These are phyloP conservation scores for Chaetomium tenue DNA, from an alignment of 495 filamentous ascomycete genomes.

Conservation along the genomic window DNA sequence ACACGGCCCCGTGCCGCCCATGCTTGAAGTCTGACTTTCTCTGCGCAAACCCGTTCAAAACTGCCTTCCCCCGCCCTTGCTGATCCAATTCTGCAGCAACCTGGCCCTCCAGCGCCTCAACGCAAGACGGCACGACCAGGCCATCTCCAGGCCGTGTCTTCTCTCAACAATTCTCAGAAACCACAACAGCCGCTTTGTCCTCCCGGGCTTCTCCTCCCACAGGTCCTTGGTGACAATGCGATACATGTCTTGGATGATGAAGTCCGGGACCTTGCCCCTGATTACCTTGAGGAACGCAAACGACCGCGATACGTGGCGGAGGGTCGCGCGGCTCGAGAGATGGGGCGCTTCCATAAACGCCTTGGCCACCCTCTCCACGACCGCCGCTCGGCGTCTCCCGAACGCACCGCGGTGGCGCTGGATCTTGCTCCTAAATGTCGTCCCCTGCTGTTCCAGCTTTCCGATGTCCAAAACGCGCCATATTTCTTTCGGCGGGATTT, in stretches of 20 bases:
- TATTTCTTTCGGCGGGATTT: slow-evolving; percentile 23
- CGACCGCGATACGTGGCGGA: slow-evolving; percentile 43
- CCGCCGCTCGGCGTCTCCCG: slow-evolving; percentile 19
- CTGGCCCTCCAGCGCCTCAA: slow-evolving; percentile 32
- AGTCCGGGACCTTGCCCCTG: slow-evolving; percentile 26
- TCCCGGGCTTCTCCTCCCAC: slow-evolving; percentile 35
- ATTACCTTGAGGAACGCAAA: slow-evolving; percentile 33
- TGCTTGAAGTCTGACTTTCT: neutral
- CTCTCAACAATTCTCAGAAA: slow-evolving; percentile 37
- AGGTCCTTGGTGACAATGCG: slow-evolving; percentile 43
- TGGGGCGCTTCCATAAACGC: slow-evolving; percentile 37
- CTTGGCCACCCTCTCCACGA: slow-evolving; percentile 36
- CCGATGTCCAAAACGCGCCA: slow-evolving; percentile 32
- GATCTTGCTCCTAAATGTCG: neutral
- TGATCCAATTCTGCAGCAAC: slow-evolving; percentile 21
- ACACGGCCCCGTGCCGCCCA: neutral
- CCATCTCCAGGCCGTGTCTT: slow-evolving; percentile 33
- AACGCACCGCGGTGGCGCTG: slow-evolving; percentile 18
- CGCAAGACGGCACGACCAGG: slow-evolving; percentile 25
- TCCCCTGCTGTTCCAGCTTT: slow-evolving; percentile 10
- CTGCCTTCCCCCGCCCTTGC: slow-evolving; percentile 15
- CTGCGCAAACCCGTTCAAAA: slow-evolving; percentile 9
- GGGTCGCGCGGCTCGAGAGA: slow-evolving; percentile 37
- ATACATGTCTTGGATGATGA: slow-evolving; percentile 38
- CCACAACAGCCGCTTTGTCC: slow-evolving; percentile 41